phyloP scores from a whole-genome alignment of 768 basidiomycete species.

The Psilocybe azurescens region DNA sequence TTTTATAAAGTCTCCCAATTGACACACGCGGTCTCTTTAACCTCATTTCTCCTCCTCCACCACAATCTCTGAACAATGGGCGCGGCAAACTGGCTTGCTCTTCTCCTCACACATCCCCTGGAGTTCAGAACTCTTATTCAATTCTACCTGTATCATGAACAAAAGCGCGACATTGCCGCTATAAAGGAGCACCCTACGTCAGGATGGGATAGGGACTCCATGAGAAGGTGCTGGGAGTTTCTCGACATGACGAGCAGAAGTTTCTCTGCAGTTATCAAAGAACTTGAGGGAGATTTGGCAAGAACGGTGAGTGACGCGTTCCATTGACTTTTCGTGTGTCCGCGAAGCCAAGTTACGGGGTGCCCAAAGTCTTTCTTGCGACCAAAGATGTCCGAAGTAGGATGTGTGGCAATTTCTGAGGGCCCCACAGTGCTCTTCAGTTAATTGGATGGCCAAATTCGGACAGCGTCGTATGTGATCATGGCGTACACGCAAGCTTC shows the following conservation, averaged over 20 bases:
- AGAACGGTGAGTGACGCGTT: conserved; percentile 70
- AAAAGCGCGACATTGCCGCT: conserved; percentile 81
- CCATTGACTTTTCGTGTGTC: conserved; percentile 5
- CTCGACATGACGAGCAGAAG: conserved; percentile 89
- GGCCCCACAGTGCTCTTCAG: neutral
- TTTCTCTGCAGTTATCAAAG: conserved; percentile 94
- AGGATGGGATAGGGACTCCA: conserved; percentile 85
- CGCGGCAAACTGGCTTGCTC: conserved; percentile 61
- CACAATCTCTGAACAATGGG: conserved; percentile 45
- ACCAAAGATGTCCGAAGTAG: neutral
- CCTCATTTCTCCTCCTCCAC: conserved; percentile 12
- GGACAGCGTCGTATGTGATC: neutral
- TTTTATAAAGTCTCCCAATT: conserved; percentile 14
- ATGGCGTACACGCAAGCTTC: neutral
- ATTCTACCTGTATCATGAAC: conserved; percentile 83
- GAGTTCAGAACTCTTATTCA: conserved; percentile 87
- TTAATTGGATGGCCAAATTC: neutral
- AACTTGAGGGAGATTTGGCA: conserved; percentile 93
- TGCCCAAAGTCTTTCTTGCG: neutral
- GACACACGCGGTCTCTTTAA: neutral
- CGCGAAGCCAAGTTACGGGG: neutral
- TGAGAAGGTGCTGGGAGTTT: conserved; percentile 91
- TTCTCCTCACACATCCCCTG: conserved; percentile 77
- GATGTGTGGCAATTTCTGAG: neutral
- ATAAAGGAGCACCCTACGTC: conserved; percentile 76